Base-by-base conservation (phyloP, 176 grass and related monocot genomes). In the Puccinellia tenuiflora region DNA sequence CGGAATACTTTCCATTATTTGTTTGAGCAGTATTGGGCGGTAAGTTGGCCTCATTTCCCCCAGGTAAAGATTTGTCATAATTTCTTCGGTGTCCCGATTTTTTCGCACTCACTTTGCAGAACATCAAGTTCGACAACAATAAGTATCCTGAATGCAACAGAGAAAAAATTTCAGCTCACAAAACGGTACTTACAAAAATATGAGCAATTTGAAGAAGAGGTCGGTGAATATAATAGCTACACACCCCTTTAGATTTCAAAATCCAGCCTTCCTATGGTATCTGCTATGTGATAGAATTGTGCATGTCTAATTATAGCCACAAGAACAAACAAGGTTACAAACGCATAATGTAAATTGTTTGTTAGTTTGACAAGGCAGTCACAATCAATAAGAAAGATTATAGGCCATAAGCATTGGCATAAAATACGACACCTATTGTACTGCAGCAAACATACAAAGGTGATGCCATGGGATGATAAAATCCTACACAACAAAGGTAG, bases 121-220 rank as follows among this genome's bases (percentile, higher is more conserved):
- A 98, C n/a, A 13, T 88, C 77, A 76, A 98, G 77, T 73, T 91
- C 83, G 24, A 98, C 85, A 38, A 98, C 35, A 37, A 98, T 93
- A 73, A 90, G 81, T 40, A 98, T 94, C 88, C 92, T 98, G 82
- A 22, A 88, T 71, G 86, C 69, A 65, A 69, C 20, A 59, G 29
- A 21, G 86, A 75, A 46, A 16, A 77, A 74, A 57, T 22, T 31
- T 76, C 0, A 71, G 38, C 25, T 37, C 31, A 83, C 13, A 75
- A 53, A 73, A 79, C 24, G 33, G 20, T 53, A 56, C 17, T 42
- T 45, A 70, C 11, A 6, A 15, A 79, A 75, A 79, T 5, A 83
- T 3, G 3, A 26, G 14, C 35, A 53, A 60, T 55, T 34, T 46
- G 8, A 51, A 42, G 16, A 16, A n/a, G 12, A 74, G 29, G 45